A percentile compares a stretch with the other conserved stretches of the same genome.
Conservation (phyloP, 2,329 filamentous ascomycete species). For the Nannizzia gypsea region DNA sequence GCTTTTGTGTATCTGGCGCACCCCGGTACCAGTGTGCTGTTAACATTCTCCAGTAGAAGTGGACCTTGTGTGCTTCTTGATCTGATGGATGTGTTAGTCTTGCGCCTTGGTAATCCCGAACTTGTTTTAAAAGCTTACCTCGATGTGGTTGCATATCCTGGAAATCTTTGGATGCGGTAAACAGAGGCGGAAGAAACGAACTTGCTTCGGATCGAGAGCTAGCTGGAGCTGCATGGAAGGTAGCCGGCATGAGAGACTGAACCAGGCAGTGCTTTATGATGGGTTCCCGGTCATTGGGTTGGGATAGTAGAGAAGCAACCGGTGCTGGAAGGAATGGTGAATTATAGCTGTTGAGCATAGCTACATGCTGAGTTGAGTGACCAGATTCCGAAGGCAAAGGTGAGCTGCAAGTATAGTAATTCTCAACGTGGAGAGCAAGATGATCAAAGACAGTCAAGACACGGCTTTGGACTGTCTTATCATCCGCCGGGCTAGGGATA, state of each 20-base stretch:
- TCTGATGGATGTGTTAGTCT: not conserved
- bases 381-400: not conserved
- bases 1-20: not conserved
- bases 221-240: constrained; percentile 5
- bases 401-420: constrained; percentile 21
- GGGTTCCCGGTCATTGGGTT: constrained; percentile 8
- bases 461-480: constrained; percentile 18
- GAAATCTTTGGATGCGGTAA: not conserved
- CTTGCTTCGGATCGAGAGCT: not conserved
- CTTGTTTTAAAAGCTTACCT: not conserved
- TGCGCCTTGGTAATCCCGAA: not conserved
- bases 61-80: constrained; percentile 12
- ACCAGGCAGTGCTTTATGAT: constrained; percentile 19
- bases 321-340: constrained; percentile 15
- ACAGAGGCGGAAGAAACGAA: constrained; percentile 10
- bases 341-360: constrained; percentile 14
- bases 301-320: constrained; percentile 13
- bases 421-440: constrained; percentile 26
- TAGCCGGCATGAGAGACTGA: constrained; percentile 14
- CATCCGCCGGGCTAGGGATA: constrained; percentile 23
- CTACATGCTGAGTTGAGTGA: not conserved
- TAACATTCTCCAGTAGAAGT: constrained; percentile 23
- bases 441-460: constrained; percentile 25
- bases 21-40: constrained; percentile 16
- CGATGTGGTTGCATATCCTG: not conserved